Conservation (phyloP, 768 basidiomycete species). For the Chalciporus piperatus region DNA sequence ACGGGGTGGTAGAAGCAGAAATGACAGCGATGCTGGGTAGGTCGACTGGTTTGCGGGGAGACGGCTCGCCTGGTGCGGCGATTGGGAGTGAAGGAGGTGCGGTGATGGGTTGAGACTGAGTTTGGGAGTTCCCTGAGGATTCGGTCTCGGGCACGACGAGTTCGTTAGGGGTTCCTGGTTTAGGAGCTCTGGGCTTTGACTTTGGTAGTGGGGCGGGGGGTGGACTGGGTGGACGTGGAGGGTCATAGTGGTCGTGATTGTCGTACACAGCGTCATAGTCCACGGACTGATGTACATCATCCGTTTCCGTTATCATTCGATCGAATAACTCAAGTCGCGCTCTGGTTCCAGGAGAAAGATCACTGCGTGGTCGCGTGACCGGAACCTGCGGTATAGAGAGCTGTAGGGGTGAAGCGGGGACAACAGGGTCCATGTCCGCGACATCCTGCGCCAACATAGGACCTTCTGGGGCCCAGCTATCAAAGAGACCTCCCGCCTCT, state of each 20-base stretch:
- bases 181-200: neutral
- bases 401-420: neutral
- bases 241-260: constrained; percentile 1
- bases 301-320: constrained; percentile 17
- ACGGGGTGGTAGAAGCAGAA: constrained; percentile 4
- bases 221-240: constrained; percentile 1
- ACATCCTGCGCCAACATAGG: neutral
- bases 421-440: neutral
- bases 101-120: constrained; percentile 14
- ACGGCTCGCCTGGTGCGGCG: neutral
- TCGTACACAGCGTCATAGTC: neutral
- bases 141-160: constrained; percentile 34
- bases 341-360: constrained; percentile 26
- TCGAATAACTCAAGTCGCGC: constrained; percentile 31
- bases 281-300: neutral
- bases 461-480: neutral
- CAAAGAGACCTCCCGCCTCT: neutral
- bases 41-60: neutral
- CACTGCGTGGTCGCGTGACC: neutral
- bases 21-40: constrained; percentile 22
- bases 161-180: constrained; percentile 10
- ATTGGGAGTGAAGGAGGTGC: neutral
- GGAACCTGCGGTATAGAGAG: constrained; percentile 5
- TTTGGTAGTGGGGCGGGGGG: constrained; percentile 2
- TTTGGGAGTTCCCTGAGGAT: constrained; percentile 23